A percentile compares a stretch with the other conserved stretches of the same genome.
These are phyloP conservation scores for Mucor mucedo DNA, from an alignment of 371 early-diverging fungal genomes.

Conservation along the genomic window DNA sequence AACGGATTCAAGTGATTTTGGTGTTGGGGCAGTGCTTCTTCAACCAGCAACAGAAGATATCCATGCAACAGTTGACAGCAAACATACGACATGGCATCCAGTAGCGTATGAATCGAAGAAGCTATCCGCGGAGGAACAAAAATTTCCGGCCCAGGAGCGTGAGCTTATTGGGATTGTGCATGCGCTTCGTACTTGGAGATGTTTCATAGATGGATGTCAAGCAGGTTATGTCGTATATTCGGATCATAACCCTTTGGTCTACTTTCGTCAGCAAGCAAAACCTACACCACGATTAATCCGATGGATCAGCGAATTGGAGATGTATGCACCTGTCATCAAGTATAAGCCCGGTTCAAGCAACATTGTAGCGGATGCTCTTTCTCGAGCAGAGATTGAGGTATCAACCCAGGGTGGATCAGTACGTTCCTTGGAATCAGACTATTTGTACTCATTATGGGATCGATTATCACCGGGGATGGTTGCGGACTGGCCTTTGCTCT, in stretches of 20 bases:
- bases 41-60: neutral
- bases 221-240: conserved; percentile 25
- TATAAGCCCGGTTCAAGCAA: conserved; percentile 39
- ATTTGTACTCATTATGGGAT: conserved; percentile 11
- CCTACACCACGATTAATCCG: conserved; percentile 28
- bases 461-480: neutral
- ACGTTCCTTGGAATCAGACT: conserved; percentile 5
- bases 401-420: neutral
- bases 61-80: neutral
- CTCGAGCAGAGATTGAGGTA: neutral
- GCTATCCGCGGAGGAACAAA: conserved; percentile 28
- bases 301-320: conserved; percentile 28
- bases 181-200: conserved; percentile 38
- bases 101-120: conserved; percentile 35
- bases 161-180: conserved; percentile 42
- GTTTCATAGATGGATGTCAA: conserved; percentile 29
- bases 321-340: conserved; percentile 25
- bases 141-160: conserved; percentile 40
- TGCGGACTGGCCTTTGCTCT: conserved; percentile 9
- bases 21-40: neutral
- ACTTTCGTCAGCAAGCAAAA: conserved; percentile 28
- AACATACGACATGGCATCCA: conserved; percentile 5
- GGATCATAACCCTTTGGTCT: conserved; percentile 33
- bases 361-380: conserved; percentile 31
- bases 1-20: neutral